Percentiles rank a stretch among this genome's conserved stretches.
Conservation (phyloP, 768 basidiomycete genomes). For the Erythrobasidium yunnanense region DNA sequence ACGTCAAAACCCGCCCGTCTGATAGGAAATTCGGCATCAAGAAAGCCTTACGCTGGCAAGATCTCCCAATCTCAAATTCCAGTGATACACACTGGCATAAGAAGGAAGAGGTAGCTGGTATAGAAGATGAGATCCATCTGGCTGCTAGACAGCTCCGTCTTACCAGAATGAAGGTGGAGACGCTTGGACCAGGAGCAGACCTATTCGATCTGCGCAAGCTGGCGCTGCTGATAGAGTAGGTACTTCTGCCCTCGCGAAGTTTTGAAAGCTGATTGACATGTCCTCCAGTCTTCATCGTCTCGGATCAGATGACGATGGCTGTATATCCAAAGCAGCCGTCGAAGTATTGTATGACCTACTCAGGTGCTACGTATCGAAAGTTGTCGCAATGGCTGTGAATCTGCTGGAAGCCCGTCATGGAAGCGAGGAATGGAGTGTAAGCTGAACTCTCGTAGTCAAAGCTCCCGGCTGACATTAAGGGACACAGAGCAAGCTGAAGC, state of each 20-base stretch:
- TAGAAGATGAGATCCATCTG: constrained; percentile 10
- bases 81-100: neutral
- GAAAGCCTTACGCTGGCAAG: neutral
- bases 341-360: neutral
- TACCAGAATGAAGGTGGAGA: neutral
- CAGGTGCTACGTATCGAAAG: neutral
- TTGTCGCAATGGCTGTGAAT: no score
- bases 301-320: neutral
- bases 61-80: neutral
- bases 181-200: neutral
- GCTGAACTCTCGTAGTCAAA: no score
- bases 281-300: constrained; percentile 1
- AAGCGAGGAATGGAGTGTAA: no score
- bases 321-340: neutral
- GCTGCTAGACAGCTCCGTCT: neutral
- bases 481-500: no score
- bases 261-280: neutral
- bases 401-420: no score
- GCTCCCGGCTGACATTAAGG: no score
- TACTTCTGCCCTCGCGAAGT: neutral
- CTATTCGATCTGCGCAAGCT: neutral
- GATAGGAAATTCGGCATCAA: neutral
- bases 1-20: no score
- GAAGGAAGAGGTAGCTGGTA: neutral
- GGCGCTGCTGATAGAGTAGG: neutral